These are phyloP conservation scores for Thraustotheca clavata DNA, from an alignment of 352 stramenopile genomes.

Conservation along the genomic window DNA sequence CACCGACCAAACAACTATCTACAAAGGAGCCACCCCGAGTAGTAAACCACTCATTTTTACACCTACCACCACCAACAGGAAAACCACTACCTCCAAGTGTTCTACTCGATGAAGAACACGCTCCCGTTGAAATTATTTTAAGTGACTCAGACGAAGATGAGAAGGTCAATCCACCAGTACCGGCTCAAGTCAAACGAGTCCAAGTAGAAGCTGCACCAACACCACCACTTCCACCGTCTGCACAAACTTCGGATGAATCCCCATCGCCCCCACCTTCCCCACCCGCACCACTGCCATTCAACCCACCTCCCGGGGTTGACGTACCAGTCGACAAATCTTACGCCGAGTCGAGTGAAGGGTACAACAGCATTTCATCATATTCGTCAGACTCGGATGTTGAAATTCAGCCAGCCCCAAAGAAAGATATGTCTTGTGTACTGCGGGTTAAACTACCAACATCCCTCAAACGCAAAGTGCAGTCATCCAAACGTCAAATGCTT, in stretches of 20 bases:
- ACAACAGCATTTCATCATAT: slow-evolving; percentile 7
- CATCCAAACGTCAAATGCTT: too few species aligned
- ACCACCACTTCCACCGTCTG: not conserved
- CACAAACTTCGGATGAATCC: not conserved
- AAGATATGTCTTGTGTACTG: not conserved
- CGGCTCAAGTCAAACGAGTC: too few species aligned
- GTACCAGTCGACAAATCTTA: not conserved
- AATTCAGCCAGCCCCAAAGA: not conserved
- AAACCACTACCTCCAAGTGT: too few species aligned
- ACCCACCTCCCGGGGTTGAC: not conserved
- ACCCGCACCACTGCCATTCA: not conserved
- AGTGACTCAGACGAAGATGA: too few species aligned
- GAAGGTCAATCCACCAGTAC: too few species aligned
- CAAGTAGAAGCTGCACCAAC: not conserved
- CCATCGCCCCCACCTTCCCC: not conserved
- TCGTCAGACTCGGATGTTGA: not conserved
- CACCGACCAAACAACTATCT: too few species aligned
- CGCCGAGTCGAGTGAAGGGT: not conserved
- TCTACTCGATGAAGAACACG: too few species aligned
- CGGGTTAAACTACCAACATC: not conserved
- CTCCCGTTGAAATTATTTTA: too few species aligned
- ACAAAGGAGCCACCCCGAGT: too few species aligned
- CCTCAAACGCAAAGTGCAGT: not conserved
- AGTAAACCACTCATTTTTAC: too few species aligned
- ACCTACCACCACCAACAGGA: too few species aligned